Base-by-base conservation (phyloP, 2,329 filamentous ascomycete genomes). In the Knoxdaviesia proteae region DNA sequence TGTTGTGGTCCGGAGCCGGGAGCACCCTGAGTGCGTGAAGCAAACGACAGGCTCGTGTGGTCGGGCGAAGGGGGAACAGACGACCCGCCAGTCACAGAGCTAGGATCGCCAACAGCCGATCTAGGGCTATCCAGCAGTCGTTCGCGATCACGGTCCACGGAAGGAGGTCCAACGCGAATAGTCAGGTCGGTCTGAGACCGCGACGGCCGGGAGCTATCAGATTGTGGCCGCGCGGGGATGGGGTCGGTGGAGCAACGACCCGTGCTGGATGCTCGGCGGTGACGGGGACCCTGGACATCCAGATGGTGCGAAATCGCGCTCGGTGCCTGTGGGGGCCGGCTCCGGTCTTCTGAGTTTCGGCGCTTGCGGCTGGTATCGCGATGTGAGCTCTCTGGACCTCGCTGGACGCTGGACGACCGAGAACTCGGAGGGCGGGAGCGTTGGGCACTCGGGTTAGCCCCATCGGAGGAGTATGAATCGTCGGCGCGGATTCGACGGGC, bases 151-250 rank as follows among this genome's bases (percentile, higher is more conserved):
- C 20, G 20, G 20, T 20, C 20, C 20, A 20, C 20, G 2, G 20
- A 20, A 20, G 20, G 20, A 20, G 20, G 20, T 20, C 20, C 20
- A 20, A 20, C 20, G 20, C 64, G 61, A 5, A 63, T 47, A 3
- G 60, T 58, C 6, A 84, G 59, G 52, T 86, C 80, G 2, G 73
- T 80, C 39, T 77, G 71, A 11, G 80, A 83, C 29, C 71, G 68
- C 29, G 70, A 63, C 8, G 71, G 68, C 37, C 68, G 66, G 3
- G 20, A 20, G 42, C 65, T 61, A 31, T 61, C 53, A 8, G 68
- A 61, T 32, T 62, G 52, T 36, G 63, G 54, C 2, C 61, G 56
- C 10, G 60, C 56, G 41, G 59, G 58, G 11, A 61, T 50, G 3
- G 70, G 66, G 3, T 67, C 57, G 5, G 70, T 75, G 6, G 66